Evolutionary conservation across 768 basidiomycete genomes (phyloP).

Genomic region (Suillus spraguei): DNA sequence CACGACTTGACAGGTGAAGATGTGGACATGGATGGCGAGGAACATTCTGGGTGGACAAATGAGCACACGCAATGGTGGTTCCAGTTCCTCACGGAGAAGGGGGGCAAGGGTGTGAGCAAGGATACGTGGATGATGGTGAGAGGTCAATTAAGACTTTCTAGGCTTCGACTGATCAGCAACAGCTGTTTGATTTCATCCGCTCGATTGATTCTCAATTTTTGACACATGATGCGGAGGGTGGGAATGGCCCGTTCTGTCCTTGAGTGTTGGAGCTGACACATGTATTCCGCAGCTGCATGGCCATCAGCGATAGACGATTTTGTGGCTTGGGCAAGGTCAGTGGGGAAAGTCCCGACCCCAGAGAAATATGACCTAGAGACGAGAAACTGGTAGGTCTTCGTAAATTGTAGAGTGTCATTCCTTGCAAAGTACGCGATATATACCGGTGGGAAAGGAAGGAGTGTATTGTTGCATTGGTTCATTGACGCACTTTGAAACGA

Average conservation of each 20-base stretch:
- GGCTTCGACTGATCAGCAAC: constrained; percentile 16
- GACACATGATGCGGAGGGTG: constrained; percentile 79
- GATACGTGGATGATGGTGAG: constrained; percentile 87
- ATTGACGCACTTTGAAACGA: background rate
- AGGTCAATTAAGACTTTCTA: background rate
- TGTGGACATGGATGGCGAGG: constrained; percentile 45
- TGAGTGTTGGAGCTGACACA: constrained; percentile 13
- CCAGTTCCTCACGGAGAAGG: constrained; percentile 66
- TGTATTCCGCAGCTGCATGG: constrained; percentile 66
- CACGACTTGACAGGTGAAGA: constrained; percentile 46
- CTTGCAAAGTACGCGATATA: constrained; percentile 5
- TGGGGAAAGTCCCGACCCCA: background rate
- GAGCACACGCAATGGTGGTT: constrained; percentile 76
- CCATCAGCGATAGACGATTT: constrained; percentile 88
- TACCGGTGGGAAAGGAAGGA: background rate
- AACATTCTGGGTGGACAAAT: constrained; percentile 58
- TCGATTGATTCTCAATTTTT: constrained; percentile 72
- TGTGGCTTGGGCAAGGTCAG: constrained; percentile 60
- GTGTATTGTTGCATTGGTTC: background rate
- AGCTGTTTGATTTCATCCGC: constrained; percentile 83
- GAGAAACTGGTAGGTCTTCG: background rate
- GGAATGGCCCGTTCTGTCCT: constrained; percentile 17
- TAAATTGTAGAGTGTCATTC: background rate
- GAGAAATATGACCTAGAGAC: background rate
- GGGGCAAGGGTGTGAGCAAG: constrained; percentile 79